phyloP scores from a whole-genome alignment of 495 filamentous ascomycete species.

The Apodospora peruviana region DNA sequence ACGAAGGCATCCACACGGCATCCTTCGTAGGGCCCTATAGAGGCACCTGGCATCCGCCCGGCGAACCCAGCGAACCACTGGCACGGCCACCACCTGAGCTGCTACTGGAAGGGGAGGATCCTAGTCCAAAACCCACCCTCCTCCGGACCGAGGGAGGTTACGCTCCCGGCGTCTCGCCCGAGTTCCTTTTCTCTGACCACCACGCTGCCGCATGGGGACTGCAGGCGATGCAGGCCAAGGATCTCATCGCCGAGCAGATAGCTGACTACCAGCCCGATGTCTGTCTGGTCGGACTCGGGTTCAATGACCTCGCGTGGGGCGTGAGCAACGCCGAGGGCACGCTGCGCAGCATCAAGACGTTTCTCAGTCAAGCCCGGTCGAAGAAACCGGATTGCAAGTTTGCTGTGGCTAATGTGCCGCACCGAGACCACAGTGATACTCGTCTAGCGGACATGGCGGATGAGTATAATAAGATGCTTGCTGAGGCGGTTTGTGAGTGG shows the following conservation, averaged over 20 bases:
- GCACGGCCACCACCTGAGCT: conserved; percentile 16
- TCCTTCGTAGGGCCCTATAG: conserved; percentile 32
- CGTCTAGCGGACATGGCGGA: conserved; percentile 18
- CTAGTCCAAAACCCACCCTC: not conserved
- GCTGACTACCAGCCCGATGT: conserved; percentile 33
- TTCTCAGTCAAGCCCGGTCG: conserved; percentile 21
- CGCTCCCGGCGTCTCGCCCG: conserved; percentile 13
- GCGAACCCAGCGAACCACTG: too few species aligned
- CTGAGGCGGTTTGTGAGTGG: conserved; percentile 10
- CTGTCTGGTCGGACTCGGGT: conserved; percentile 29
- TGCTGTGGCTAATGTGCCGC: conserved; percentile 25
- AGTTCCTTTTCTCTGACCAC: conserved; percentile 16
- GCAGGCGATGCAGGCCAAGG: conserved; percentile 26
- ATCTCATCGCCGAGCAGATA: conserved; percentile 36
- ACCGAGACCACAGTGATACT: conserved; percentile 16
- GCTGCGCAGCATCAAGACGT: conserved; percentile 16
- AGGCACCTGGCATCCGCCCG: conserved; percentile 24
- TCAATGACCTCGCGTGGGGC: conserved; percentile 34
- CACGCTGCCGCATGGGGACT: conserved; percentile 23
- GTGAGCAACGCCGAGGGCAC: conserved; percentile 13
- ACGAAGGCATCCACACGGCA: conserved; percentile 8
- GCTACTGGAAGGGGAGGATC: conserved; percentile 9
- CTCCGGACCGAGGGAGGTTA: conserved; percentile 20
- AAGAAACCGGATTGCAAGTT: conserved; percentile 20
- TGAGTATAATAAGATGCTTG: conserved; percentile 25